Base-by-base conservation (phyloP, 352 stramenopile species). In the Elongisporangium prolatum region DNA sequence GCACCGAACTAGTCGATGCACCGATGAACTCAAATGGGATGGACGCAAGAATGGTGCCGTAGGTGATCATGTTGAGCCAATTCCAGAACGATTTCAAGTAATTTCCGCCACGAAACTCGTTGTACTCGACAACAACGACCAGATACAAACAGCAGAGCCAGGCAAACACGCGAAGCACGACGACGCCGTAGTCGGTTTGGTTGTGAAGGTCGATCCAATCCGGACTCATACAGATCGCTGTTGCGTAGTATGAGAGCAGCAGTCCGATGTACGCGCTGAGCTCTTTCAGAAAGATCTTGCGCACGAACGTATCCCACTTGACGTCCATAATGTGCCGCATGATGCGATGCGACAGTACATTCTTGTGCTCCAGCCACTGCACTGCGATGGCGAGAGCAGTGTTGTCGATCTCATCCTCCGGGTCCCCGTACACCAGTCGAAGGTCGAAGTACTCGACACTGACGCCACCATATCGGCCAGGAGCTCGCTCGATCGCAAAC, bases 61-160 rank as follows among this genome's bases (percentile, higher is more conserved):
- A 86, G 7, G 75, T 77, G 22, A 72, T 24, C 25, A 81, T 57
- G 20, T 80, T 85, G 57, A 89, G 71, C 56, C 69, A 65, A 34
- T 88, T 85, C 75, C 77, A 86, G 50, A 87, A 85, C 17, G 75
- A 86, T 13, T 51, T 22, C n/a, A 89, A 81, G 56, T 89, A 89
- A 48, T 57, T 75, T 21, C 81, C 73, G 17, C 71, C 79, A 9
- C 63, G 44, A 50, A 76, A 79, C 48, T 89, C 79, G 37, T 66
- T 73, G 17, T 63, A 61, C 49, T 89, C 79, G 21, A 89, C 71
- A 21, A 63, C 58, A 10, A 86, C 25, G 14, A 88, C 57, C 49
- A 89, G 52, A 57, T 85, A 85, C n/a, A 84, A 55, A 18, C 73
- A 78, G 62, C 77, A 75, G 2, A 72, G 28, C 77, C 77, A 89